Evolutionary conservation across 225 moss, liverwort and hornwort species (phyloP).

Genomic region (Straminergon stramineum): DNA sequence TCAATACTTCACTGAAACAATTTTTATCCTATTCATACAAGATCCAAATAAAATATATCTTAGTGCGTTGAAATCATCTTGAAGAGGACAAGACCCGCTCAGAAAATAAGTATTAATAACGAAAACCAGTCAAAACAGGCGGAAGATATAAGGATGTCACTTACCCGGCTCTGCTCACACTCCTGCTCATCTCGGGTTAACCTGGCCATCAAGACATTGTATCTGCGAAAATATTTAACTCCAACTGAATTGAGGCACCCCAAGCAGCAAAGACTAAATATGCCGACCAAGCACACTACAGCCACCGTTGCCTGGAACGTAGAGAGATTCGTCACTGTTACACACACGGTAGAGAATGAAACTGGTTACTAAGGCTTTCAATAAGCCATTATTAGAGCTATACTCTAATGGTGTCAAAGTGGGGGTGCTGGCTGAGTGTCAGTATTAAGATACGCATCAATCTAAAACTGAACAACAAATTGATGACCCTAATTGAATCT

Average conservation of each 20-base stretch:
- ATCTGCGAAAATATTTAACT: constrained; percentile 14
- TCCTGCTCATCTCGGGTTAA: constrained; percentile 24
- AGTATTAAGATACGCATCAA: background rate
- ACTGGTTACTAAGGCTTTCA: background rate
- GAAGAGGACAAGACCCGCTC: background rate
- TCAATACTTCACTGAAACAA: background rate
- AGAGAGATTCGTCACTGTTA: constrained; percentile 33
- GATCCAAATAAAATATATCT: background rate
- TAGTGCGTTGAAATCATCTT: background rate
- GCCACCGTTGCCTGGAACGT: constrained; percentile 35
- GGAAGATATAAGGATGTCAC: background rate
- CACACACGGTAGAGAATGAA: background rate
- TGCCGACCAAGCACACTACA: constrained; percentile 29
- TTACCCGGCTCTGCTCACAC: constrained; percentile 35
- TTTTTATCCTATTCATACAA: background rate
- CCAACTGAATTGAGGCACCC: constrained; percentile 20
- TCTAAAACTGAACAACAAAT: background rate
- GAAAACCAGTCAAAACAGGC: background rate
- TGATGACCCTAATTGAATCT: background rate
- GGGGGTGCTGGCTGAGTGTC: background rate
- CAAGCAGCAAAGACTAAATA: constrained; percentile 20
- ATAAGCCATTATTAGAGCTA: background rate
- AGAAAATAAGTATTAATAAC: too few relatives aligned
- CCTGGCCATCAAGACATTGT: constrained; percentile 18
- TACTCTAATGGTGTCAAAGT: background rate